Percentiles rank a stretch among this genome's conserved stretches.
These are phyloP conservation scores for Vigna unguiculata DNA, from an alignment of 306 rosid species.

Conservation along the genomic window DNA sequence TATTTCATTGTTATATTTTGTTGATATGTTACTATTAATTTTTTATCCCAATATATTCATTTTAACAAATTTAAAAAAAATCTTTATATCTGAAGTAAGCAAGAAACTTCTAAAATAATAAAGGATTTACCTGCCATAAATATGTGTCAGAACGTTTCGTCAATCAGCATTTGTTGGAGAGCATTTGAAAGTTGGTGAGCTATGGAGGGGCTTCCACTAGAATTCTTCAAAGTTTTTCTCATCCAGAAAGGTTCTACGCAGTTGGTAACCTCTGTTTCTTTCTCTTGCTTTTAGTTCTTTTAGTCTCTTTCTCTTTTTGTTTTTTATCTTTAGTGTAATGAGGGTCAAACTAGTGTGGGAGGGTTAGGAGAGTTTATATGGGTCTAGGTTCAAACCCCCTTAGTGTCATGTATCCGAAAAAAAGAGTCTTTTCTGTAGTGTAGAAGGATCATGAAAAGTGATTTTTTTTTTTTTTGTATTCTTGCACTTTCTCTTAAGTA, in stretches of 20 bases:
- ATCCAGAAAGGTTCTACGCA: background rate
- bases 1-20: no score
- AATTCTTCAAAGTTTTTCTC: conserved; percentile 36
- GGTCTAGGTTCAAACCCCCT: background rate
- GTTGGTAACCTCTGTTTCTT: background rate
- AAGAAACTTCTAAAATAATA: no score
- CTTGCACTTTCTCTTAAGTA: background rate
- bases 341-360: background rate
- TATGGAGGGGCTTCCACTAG: background rate
- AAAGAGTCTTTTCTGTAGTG: background rate
- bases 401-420: background rate
- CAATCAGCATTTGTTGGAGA: no score
- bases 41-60: no score
- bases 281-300: background rate
- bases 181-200: no score
- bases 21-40: no score
- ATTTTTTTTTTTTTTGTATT: background rate
- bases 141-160: no score
- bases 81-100: background rate
- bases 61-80: background rate
- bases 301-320: no score
- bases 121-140: no score
- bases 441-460: background rate
- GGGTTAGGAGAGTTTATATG: background rate
- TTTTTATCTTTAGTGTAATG: background rate